Conservation (phyloP, 2,329 filamentous ascomycete genomes). For the Corynespora cassiicola region DNA sequence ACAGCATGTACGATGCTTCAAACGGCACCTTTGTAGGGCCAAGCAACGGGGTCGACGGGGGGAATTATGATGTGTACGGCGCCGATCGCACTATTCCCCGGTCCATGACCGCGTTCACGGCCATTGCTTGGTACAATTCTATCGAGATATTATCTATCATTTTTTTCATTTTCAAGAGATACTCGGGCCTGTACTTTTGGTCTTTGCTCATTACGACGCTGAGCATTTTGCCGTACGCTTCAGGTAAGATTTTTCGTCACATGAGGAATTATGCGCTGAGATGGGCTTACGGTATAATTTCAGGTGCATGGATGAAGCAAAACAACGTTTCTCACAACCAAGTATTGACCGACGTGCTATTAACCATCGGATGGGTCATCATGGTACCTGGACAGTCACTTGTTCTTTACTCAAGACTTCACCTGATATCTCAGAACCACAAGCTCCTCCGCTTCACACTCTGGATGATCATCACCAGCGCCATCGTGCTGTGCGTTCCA, state of each 20-base stretch:
- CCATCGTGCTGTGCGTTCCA: constrained; percentile 58
- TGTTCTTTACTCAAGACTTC: constrained; percentile 67
- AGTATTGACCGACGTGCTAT: no score
- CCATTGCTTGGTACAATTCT: constrained; percentile 34
- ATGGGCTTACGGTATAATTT: no score
- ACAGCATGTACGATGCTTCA: background rate
- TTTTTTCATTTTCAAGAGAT: constrained; percentile 51
- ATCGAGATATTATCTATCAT: constrained; percentile 50
- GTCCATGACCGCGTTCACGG: constrained; percentile 11
- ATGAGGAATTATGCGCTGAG: no score
- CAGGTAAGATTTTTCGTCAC: constrained; percentile 8
- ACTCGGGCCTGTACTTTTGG: constrained; percentile 54
- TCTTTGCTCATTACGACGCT: constrained; percentile 37
- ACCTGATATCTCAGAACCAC: constrained; percentile 59
- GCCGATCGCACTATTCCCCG: constrained; percentile 9
- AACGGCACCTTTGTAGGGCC: constrained; percentile 1
- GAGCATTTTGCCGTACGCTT: constrained; percentile 14
- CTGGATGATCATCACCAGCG: constrained; percentile 61
- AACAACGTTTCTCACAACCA: constrained; percentile 2
- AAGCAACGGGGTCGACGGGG: constrained; percentile 9
- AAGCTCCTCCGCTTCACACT: constrained; percentile 25
- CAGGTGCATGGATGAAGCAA: no score
- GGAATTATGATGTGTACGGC: constrained; percentile 14
- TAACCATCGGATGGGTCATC: constrained; percentile 54
- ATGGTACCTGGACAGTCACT: constrained; percentile 67